phyloP scores from a whole-genome alignment of 176 grass and related monocot species.

The Pontederia paniculata region DNA sequence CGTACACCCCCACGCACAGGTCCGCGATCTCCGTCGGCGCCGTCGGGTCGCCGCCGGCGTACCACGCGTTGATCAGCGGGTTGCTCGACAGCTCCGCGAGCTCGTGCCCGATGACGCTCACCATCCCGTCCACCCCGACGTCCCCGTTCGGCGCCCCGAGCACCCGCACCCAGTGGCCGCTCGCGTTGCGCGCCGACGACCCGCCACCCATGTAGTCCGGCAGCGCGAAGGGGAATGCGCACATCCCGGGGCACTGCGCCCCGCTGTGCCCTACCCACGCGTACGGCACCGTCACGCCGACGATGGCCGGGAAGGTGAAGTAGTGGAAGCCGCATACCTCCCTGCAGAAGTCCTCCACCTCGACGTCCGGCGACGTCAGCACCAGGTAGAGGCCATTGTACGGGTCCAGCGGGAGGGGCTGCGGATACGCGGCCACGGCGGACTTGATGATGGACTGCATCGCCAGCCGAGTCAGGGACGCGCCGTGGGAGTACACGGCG shows the following conservation, averaged over 20 bases:
- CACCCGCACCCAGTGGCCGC: conserved; percentile 15
- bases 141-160: conserved; percentile 65
- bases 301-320: conserved; percentile 64
- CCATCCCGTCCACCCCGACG: conserved; percentile 60
- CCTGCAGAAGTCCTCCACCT: conserved; percentile 71
- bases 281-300: conserved; percentile 68
- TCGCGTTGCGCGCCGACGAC: not conserved
- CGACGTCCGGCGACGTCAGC: conserved; percentile 67
- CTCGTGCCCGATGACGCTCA: conserved; percentile 69
- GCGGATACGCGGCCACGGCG: conserved; percentile 31
- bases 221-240: conserved; percentile 66
- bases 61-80: conserved; percentile 78
- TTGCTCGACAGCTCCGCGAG: conserved; percentile 65
- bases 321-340: conserved; percentile 86
- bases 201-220: conserved; percentile 24
- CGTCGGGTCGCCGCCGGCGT: conserved; percentile 59
- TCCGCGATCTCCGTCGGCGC: conserved; percentile 88
- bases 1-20: conserved; percentile 70
- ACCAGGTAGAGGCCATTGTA: conserved; percentile 71
- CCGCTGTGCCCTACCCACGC: conserved; percentile 82
- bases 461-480: conserved; percentile 40
- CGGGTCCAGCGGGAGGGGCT: conserved; percentile 50
- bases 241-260: conserved; percentile 60
- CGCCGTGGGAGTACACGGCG: conserved; percentile 49
- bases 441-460: conserved; percentile 64